Conservation (phyloP, 805 yeast genomes). For the Starmerella ratchasimensis region DNA sequence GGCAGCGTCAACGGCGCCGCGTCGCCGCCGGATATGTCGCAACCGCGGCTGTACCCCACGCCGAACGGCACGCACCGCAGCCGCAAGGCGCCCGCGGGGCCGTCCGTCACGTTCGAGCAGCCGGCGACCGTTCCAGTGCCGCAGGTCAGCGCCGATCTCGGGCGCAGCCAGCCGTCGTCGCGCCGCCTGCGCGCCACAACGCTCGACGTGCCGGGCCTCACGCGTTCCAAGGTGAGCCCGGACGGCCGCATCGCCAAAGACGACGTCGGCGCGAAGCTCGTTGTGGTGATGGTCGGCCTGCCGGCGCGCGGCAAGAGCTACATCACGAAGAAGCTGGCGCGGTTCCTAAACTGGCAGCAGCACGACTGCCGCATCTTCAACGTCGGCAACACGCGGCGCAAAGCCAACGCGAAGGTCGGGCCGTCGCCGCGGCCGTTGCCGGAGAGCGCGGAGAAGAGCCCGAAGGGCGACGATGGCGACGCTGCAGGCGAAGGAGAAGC, state of each 20-base stretch:
- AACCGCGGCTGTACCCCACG: too few species aligned
- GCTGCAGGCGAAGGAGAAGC: too few species aligned
- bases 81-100: too few species aligned
- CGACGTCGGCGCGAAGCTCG: conserved; percentile 72
- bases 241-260: conserved; percentile 35
- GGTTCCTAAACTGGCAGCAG: conserved; percentile 88
- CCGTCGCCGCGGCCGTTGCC: conserved; percentile 51
- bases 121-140: too few species aligned
- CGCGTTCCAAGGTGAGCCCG: conserved; percentile 64
- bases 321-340: conserved; percentile 75
- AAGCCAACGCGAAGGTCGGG: conserved; percentile 46
- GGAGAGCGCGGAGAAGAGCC: conserved; percentile 21
- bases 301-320: conserved; percentile 95
- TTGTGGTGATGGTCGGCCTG: conserved; percentile 89
- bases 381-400: conserved; percentile 88
- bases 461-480: conserved; percentile 18
- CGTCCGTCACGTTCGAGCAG: too few species aligned
- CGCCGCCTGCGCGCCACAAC: conserved; percentile 48
- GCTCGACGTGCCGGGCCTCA: conserved; percentile 82
- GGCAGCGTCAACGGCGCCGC: too few species aligned
- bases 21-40: too few species aligned
- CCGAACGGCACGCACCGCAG: too few species aligned
- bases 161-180: too few species aligned
- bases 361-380: conserved; percentile 83
- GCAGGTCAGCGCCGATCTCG: too few species aligned